Conservation (phyloP, 768 basidiomycete species). For the Austroboletus festivus region DNA sequence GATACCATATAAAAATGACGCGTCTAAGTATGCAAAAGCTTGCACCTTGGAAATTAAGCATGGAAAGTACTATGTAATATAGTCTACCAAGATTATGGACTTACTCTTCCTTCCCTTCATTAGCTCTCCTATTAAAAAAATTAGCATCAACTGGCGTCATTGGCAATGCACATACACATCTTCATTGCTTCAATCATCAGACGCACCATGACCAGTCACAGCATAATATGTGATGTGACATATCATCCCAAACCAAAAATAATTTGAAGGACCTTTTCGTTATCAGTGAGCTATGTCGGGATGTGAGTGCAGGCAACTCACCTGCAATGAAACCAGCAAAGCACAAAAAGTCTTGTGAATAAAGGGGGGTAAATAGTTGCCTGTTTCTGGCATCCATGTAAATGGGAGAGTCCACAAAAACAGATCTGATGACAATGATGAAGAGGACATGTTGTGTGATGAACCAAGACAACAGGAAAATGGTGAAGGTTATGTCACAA, state of each 20-base stretch:
- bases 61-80: no score
- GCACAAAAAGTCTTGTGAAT: conserved; percentile 47
- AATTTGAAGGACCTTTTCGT: conserved; percentile 59
- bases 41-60: no score
- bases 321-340: conserved; percentile 63
- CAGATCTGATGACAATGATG: conserved; percentile 62
- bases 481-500: conserved; percentile 75
- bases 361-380: conserved; percentile 50
- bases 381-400: conserved; percentile 62
- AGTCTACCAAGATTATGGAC: no score
- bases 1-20: no score
- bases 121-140: background rate
- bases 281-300: conserved; percentile 8
- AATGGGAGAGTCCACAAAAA: conserved; percentile 54
- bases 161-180: conserved; percentile 39
- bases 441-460: conserved; percentile 86
- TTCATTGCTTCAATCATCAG: conserved; percentile 85
- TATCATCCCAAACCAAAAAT: conserved; percentile 89
- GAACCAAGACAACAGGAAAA: conserved; percentile 89
- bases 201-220: conserved; percentile 67
- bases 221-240: conserved; percentile 78
- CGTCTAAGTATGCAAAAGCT: no score
- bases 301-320: conserved; percentile 21
- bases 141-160: conserved; percentile 8
- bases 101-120: no score